Evolutionary conservation across 2,329 filamentous ascomycete species (phyloP).

Genomic region (Alternaria longipes): DNA sequence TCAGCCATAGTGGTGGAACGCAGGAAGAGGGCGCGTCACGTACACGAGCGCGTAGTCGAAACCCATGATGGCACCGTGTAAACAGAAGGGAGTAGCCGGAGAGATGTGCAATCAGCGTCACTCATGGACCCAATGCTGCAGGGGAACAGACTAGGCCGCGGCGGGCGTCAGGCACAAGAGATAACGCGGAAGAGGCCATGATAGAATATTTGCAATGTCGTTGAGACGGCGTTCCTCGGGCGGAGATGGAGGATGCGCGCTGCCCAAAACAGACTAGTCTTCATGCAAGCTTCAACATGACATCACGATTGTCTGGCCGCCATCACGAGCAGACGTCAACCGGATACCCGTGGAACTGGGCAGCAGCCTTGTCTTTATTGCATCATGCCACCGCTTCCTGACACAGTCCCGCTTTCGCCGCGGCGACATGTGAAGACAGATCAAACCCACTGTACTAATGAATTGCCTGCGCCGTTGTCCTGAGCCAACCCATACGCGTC

Average conservation of each 20-base stretch:
- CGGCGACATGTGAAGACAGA: conserved; percentile 15
- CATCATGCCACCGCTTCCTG: conserved; percentile 20
- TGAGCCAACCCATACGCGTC: conserved; percentile 2
- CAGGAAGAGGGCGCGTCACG: conserved; percentile 41
- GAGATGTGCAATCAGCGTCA: conserved; percentile 26
- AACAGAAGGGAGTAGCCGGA: conserved; percentile 17
- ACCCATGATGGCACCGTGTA: conserved; percentile 57
- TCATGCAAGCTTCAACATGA: conserved; percentile 31
- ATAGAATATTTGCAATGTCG: conserved; percentile 6
- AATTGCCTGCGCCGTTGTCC: conserved; percentile 1
- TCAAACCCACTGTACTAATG: conserved; percentile 10
- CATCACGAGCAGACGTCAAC: conserved; percentile 15
- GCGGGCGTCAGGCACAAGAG: conserved; percentile 25
- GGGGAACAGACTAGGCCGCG: conserved; percentile 30
- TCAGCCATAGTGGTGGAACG: conserved; percentile 20
- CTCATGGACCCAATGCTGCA: conserved; percentile 24
- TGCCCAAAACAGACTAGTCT: conserved; percentile 25
- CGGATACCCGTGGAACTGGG: conserved; percentile 4
- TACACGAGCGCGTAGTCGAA: conserved; percentile 71
- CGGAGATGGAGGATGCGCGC: conserved; percentile 15
- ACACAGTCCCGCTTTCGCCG: background rate
- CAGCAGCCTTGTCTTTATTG: conserved; percentile 12
- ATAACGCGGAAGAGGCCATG: conserved; percentile 15
- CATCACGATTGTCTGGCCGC: conserved; percentile 36
- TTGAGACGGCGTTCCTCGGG: conserved; percentile 7